A percentile compares a stretch with the other conserved stretches of the same genome.
Conservation (phyloP, 768 basidiomycete species). For the Russula foetens region DNA sequence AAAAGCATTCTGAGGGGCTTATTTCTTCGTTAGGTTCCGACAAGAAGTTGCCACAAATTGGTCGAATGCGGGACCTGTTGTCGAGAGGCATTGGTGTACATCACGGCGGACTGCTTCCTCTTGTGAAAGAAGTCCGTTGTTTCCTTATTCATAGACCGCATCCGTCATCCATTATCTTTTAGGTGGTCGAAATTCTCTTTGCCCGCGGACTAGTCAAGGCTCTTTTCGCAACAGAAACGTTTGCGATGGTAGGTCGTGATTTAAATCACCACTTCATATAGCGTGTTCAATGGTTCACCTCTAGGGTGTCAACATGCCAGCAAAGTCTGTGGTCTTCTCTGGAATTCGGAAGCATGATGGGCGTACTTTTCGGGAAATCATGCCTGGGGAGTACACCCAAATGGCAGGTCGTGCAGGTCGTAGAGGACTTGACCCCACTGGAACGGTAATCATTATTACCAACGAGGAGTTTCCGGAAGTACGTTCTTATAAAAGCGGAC, state of each 20-base stretch:
- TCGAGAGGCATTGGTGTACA: constrained; percentile 94
- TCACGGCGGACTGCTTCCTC: constrained; percentile 91
- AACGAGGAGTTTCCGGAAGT: constrained; percentile 86
- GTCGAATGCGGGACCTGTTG: constrained; percentile 81
- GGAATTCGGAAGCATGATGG: constrained; percentile 95
- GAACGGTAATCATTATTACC: constrained; percentile 87
- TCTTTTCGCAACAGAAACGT: constrained; percentile 97
- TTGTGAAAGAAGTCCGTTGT: constrained; percentile 82
- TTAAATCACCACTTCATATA: constrained; percentile 5
- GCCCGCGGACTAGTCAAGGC: constrained; percentile 93
- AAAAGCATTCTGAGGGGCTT: not conserved
- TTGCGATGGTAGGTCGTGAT: constrained; percentile 74
- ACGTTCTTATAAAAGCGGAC: constrained; percentile 17
- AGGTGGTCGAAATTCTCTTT: constrained; percentile 96
- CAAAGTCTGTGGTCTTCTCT: constrained; percentile 94
- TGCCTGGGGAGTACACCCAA: constrained; percentile 93
- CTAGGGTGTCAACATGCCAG: constrained; percentile 99
- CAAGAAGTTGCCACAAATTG: constrained; percentile 87
- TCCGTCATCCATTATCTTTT: constrained; percentile 4
- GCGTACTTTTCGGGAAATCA: constrained; percentile 78
- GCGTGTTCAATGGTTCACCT: not conserved
- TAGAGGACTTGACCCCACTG: constrained; percentile 89
- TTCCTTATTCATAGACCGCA: not conserved
- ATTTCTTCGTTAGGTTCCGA: constrained; percentile 57
- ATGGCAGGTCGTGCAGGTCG: constrained; percentile 99